Base-by-base conservation (phyloP, 1,284 basidiomycete genomes). In the Marasmius tenuissimus region DNA sequence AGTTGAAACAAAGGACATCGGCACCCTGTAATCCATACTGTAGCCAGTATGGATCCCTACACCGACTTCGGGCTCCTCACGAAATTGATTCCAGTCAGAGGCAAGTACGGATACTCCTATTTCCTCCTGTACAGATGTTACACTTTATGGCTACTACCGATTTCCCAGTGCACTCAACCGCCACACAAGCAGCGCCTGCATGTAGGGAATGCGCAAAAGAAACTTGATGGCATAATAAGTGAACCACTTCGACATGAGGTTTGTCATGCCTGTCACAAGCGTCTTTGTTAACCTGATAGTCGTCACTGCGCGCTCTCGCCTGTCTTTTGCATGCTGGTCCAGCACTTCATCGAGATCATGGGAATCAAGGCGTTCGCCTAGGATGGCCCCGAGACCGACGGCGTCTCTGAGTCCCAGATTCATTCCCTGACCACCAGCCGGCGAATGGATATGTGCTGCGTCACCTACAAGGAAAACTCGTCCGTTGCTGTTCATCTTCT, bases 401-500 rank as follows among this genome's bases (percentile, higher is more conserved):
- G 77, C 76, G 61, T 81, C 79, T 20, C 78, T 73, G n/a, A 81
- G 71, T 6, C 77, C 77, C 12, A 79, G 73, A 50, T 78, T 79
- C 77, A 80, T 79, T 6, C 79, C 79, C 58, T 78, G 78, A 1
- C 78, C 79, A 12, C 77, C 78, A 5, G 74, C 67, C 16, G 79
- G 78, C 9, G 75, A 73, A 60, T 79, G 79, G 40, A 78, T 76
- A 67, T 81, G 79, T 12, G 78, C 78, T 7, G 78, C 76, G 61
- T 80, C 79, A 20, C 79, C 79, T 7, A 78, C 66, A 10, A 81
- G 71, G 38, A 79, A 61, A 35, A 79, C 67, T 18, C 42, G n/a
- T 39, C 35, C 59, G 6, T 60, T 11, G 10, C 38, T 51, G 45
- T 63, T 63, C 12, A 76, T 55, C 6, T 67, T 72, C 50, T 66